These are phyloP conservation scores for Curvularia hawaiiensis DNA, from an alignment of 2,329 filamentous ascomycete genomes.

Conservation along the genomic window DNA sequence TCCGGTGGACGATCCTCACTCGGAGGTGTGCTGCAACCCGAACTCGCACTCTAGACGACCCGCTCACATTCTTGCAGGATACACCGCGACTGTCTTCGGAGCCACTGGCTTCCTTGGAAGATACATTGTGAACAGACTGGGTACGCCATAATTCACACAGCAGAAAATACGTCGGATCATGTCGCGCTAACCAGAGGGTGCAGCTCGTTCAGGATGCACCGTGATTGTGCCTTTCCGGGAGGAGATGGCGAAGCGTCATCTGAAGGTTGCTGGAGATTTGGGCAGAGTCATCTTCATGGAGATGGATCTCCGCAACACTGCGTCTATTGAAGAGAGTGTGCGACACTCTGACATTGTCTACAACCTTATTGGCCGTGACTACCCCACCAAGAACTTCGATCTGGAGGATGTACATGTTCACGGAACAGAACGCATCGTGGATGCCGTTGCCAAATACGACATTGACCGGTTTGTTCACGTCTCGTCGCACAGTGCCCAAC, in stretches of 20 bases:
- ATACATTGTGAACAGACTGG: conserved; percentile 96
- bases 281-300: conserved; percentile 90
- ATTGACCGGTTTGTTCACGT: conserved; percentile 96
- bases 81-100: conserved; percentile 97
- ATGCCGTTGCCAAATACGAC: conserved; percentile 97
- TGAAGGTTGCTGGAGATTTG: conserved; percentile 95
- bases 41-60: conserved; percentile 12
- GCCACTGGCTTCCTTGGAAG: conserved; percentile 94
- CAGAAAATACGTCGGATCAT: background rate
- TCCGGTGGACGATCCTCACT: conserved; percentile 89
- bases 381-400: conserved; percentile 97
- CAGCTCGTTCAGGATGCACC: conserved; percentile 90
- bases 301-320: conserved; percentile 91
- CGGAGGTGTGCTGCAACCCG: conserved; percentile 66
- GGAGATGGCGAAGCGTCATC: conserved; percentile 96
- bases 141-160: conserved; percentile 53
- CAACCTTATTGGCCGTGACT: conserved; percentile 92
- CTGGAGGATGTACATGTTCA: conserved; percentile 93
- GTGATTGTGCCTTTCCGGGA: conserved; percentile 93
- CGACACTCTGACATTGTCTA: conserved; percentile 97
- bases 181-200: conserved; percentile 29
- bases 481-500: conserved; percentile 89
- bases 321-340: conserved; percentile 95
- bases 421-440: conserved; percentile 87
- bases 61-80: conserved; percentile 63